Conservation (phyloP, 2,329 filamentous ascomycete species). For the Cytospora mali region DNA sequence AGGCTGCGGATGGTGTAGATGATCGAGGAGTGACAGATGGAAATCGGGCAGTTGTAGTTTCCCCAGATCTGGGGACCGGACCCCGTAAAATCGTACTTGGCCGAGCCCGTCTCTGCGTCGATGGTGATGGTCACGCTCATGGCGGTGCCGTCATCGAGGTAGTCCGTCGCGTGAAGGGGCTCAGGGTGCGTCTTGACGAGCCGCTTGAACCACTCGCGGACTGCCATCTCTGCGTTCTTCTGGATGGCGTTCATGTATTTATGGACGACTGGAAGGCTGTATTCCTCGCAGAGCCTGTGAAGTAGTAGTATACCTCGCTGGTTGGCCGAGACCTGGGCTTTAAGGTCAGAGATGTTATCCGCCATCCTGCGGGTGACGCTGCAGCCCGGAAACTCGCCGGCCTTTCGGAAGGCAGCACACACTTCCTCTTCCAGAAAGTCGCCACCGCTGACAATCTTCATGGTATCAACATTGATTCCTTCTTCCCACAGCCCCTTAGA, state of each 20-base stretch:
- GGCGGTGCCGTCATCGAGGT: constrained; percentile 42
- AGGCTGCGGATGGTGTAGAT: constrained; percentile 42
- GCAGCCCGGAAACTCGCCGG: constrained; percentile 42
- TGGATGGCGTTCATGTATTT: constrained; percentile 47
- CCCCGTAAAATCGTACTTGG: constrained; percentile 40
- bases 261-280: constrained; percentile 38
- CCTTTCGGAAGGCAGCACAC: constrained; percentile 30
- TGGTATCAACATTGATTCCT: constrained; percentile 43
- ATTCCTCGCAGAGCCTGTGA: constrained; percentile 40
- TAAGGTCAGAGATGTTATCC: constrained; percentile 49
- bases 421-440: constrained; percentile 34
- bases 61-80: constrained; percentile 39
- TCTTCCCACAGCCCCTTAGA: constrained; percentile 48
- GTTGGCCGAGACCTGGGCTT: constrained; percentile 48
- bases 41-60: constrained; percentile 41
- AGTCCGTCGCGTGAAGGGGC: constrained; percentile 36
- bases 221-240: constrained; percentile 43
- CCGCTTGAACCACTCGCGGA: constrained; percentile 36
- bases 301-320: constrained; percentile 43
- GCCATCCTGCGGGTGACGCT: constrained; percentile 40
- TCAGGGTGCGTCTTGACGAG: constrained; percentile 49
- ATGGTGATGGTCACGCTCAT: constrained; percentile 38
- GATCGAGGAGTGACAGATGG: constrained; percentile 42
- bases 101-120: constrained; percentile 35
- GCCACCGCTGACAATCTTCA: constrained; percentile 42